Base-by-base conservation (phyloP, 2,329 filamentous ascomycete species). In the Sporothrix pallida region DNA sequence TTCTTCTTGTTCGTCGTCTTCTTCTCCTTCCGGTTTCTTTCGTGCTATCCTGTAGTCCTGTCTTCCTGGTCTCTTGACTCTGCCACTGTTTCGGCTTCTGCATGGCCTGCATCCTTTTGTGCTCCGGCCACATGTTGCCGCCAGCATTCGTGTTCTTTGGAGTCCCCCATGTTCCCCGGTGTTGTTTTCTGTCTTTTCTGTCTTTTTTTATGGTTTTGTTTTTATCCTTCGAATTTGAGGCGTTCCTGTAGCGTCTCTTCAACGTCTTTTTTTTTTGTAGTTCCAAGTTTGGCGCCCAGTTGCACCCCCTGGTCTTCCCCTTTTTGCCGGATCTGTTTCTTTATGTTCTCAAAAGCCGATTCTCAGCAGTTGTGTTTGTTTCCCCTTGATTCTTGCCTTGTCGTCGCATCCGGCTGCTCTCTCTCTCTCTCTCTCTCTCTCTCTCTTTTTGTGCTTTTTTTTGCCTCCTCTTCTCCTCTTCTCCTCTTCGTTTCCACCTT, bases 51-150 rank as follows among this genome's bases (percentile, higher is more conserved):
- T 37, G 4, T 37, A 37, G 31, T 37, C 31, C 31, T 37, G 31
- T 37, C 31, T 31, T 23, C n/a, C 23, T 23, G 23, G n/a, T 70
- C 48, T 23, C 8, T 56, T 70, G 31, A 48, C 37, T 60, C 68
- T 58, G 52, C 50, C 50, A 54, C 52, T 70, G 52, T 70, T 56
- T 70, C 52, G 68, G 37, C 68, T 60, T 56, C 68, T 70, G 68
- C 68, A 56, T 44, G 46, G 67, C 48, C 26, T 56, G 37, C 68
- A 46, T 46, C 68, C 44, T 62, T 44, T 70, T 50, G 69, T 50
- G 56, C 37, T 48, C 68, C 12, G 42, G 48, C 68, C 68, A 48
- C 20, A 46, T 23, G 54, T 20, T 60, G 54, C n/a, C 52, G 42
- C 42, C 62, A 23, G 37, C 60, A 37, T 46, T 65, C 42, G 60